Evolutionary conservation across 208 protist genomes (phyloP), one percentile per base, ranked within the genome.

Genomic region (Acanthamoeba castellanii): DNA sequence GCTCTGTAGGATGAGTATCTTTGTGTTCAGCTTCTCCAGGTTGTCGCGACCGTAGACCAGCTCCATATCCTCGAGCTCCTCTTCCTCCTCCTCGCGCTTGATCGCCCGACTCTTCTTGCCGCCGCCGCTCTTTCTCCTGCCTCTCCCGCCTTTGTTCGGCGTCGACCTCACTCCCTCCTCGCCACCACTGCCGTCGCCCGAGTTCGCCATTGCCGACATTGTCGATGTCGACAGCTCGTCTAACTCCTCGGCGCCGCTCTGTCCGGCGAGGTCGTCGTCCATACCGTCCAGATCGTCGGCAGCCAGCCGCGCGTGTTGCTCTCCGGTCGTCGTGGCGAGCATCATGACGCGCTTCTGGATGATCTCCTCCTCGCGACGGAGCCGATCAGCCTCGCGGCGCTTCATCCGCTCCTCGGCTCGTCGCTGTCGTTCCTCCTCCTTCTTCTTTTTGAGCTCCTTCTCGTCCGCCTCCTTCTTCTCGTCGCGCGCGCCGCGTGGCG

Each of bases 351-450:
- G 81, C 81, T 88, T 88, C 52, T 88, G 42, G 50, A 88, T 88
- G 25, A 88, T 66, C 34, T 88, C 81, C 81, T 88, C 81, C 30
- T 88, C 81, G 25, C 45, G 81, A 8, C 81, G 81, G n/a, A 88
- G 81, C 0, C 81, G 22, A 4, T 88, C 81, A 25, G 42, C 81
- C 81, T 88, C 50, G 50, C 81, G 45, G 27, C 81, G 81, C 52
- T 88, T 88, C 81, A 88, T 88, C 5, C 81, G 81, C 81, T 88
- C 81, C 81, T 88, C 81, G 50, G 81, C 81, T 30, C 81, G 0
- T 16, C 81, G 81, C 50, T 88, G 81, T 22, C 81, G 81, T 30
- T 88, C 81, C 50, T 88, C 81, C 34, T 88, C 81, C 42, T 27
- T 32, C 52, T 64, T 9, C 47, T 42, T 57, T 50, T 64, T 57